Conservation (phyloP, 805 yeast species). For the Nakazawaea anatomiae region DNA sequence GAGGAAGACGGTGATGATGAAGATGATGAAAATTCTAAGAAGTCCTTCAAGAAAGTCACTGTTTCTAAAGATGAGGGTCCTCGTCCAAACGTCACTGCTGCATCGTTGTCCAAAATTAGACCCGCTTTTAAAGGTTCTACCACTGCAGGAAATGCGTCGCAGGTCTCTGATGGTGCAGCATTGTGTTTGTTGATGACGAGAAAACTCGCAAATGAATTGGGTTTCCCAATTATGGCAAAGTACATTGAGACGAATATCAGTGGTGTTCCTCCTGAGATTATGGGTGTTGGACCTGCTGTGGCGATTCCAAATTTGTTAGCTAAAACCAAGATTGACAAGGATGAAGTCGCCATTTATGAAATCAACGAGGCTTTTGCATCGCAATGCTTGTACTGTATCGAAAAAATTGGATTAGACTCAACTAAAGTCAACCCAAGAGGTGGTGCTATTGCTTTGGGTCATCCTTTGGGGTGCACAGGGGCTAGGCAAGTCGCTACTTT, state of each 20-base stretch:
- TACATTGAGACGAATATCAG: constrained; percentile 73
- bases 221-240: constrained; percentile 71
- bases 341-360: constrained; percentile 74
- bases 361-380: constrained; percentile 97
- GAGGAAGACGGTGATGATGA: constrained; percentile 50
- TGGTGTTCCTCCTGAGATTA: constrained; percentile 95
- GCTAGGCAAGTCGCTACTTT: constrained; percentile 91
- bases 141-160: constrained; percentile 96
- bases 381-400: constrained; percentile 77
- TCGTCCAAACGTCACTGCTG: constrained; percentile 78
- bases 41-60: constrained; percentile 24
- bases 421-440: constrained; percentile 85
- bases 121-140: constrained; percentile 92
- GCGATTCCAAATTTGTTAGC: constrained; percentile 85
- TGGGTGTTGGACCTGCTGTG: constrained; percentile 97
- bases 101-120: constrained; percentile 63
- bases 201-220: constrained; percentile 70
- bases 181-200: constrained; percentile 82
- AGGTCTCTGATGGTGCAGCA: constrained; percentile 94
- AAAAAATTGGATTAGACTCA: constrained; percentile 56
- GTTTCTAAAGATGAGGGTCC: constrained; percentile 86
- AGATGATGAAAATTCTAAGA: constrained; percentile 44
- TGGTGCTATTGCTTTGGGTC: constrained; percentile 96
- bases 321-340: constrained; percentile 38
- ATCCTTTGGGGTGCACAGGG: constrained; percentile 81